These are phyloP conservation scores for Dalechampia spathulata DNA, from an alignment of 441 rosid species.

Conservation along the genomic window DNA sequence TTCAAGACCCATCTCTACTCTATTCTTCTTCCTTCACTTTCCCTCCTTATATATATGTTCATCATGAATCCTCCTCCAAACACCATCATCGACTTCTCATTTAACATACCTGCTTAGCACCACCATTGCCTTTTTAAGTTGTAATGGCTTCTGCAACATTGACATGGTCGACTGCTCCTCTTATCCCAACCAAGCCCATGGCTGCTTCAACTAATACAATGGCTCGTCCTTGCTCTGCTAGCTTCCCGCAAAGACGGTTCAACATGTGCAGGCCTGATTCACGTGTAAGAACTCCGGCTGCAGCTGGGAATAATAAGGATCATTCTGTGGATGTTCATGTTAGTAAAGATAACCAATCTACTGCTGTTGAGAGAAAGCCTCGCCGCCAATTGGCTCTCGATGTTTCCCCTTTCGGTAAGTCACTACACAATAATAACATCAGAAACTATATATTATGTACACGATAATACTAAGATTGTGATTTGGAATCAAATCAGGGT, in stretches of 20 bases:
- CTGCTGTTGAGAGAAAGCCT: slow-evolving; percentile 38
- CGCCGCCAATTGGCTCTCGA: slow-evolving; percentile 26
- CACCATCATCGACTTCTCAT: no score
- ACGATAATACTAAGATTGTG: neutral
- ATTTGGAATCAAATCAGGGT: slow-evolving; percentile 31
- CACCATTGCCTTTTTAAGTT: neutral
- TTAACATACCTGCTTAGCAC: neutral
- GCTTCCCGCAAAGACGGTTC: slow-evolving; percentile 18
- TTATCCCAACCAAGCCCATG: slow-evolving; percentile 12
- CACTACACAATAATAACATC: neutral
- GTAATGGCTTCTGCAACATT: slow-evolving; percentile 42
- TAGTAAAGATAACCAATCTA: slow-evolving; percentile 21
- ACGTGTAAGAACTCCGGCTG: slow-evolving; percentile 29
- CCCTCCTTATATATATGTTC: neutral
- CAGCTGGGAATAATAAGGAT: slow-evolving; percentile 30
- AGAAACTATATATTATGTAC: no score
- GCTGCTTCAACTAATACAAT: neutral
- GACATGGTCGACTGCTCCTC: slow-evolving; percentile 25
- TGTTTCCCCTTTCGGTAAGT: slow-evolving; percentile 62
- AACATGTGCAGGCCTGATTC: slow-evolving; percentile 3
- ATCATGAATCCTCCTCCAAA: neutral
- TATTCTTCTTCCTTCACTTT: neutral
- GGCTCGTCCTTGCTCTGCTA: slow-evolving; percentile 20
- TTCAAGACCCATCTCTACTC: slow-evolving; percentile 34
- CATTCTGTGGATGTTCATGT: slow-evolving; percentile 49